Percentiles rank a stretch among this genome's conserved stretches.
Evolutionary conservation across 805 yeast genomes (phyloP).

Genomic region (Allodekkera sacchari): DNA sequence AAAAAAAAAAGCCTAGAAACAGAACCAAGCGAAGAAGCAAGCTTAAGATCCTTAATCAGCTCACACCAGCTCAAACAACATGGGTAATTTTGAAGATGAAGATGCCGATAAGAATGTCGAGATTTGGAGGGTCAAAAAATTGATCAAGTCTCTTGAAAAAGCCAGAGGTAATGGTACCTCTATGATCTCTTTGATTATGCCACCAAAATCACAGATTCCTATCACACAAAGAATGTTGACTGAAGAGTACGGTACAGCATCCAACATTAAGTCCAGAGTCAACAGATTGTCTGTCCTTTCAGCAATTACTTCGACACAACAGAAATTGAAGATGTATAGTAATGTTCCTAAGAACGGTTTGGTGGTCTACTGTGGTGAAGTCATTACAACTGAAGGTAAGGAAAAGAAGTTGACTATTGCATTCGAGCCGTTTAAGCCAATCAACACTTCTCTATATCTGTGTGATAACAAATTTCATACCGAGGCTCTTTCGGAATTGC

Average conservation of each 20-base stretch:
- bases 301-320: constrained; percentile 98
- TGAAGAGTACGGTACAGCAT: constrained; percentile 98
- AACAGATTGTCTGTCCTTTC: constrained; percentile 91
- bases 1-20: too few species aligned
- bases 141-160: constrained; percentile 75
- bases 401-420: constrained; percentile 95
- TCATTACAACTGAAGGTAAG: constrained; percentile 92
- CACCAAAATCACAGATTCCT: constrained; percentile 92
- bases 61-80: not conserved
- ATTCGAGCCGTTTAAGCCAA: constrained; percentile 98
- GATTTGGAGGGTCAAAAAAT: constrained; percentile 97
- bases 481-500: constrained; percentile 87
- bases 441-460: constrained; percentile 89
- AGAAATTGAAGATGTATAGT: constrained; percentile 82
- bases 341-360: constrained; percentile 91
- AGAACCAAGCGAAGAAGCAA: constrained; percentile 7
- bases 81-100: constrained; percentile 35
- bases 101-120: constrained; percentile 96
- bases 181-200: constrained; percentile 93
- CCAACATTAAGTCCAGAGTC: constrained; percentile 95
- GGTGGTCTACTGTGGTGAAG: constrained; percentile 97
- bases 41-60: not conserved
- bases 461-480: constrained; percentile 99
- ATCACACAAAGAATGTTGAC: constrained; percentile 84
- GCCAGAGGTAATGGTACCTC: constrained; percentile 99